Evolutionary conservation across 805 yeast genomes (phyloP).

Genomic region (Wickerhamia fluorescens): DNA sequence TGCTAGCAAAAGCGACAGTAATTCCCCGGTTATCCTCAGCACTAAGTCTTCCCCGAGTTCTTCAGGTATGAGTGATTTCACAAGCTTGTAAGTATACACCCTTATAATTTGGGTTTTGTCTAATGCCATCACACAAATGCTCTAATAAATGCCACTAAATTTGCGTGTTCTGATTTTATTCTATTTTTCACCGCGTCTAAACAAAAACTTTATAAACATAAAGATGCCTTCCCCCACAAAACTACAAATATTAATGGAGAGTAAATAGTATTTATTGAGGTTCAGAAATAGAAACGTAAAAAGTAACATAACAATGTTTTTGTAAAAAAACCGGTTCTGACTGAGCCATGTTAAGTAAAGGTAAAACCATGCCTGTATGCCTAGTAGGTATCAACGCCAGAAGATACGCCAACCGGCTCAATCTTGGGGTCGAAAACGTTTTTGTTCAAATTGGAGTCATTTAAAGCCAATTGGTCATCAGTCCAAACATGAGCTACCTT

Average conservation of each 20-base stretch:
- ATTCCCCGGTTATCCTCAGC: constrained; percentile 24
- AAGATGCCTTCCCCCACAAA: no score
- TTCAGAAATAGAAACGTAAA: no score
- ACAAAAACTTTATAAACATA: no score
- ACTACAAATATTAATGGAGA: no score
- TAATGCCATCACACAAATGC: constrained; percentile 9
- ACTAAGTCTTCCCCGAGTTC: constrained; percentile 30
- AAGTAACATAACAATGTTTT: no score
- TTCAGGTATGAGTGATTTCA: constrained; percentile 28
- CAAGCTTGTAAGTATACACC: constrained; percentile 27
- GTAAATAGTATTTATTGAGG: no score
- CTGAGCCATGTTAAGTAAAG: no score
- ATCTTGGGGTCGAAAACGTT: constrained; percentile 61
- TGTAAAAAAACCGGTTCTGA: no score
- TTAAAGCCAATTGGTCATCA: constrained; percentile 61
- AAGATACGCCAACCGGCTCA: constrained; percentile 59
- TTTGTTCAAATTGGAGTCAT: constrained; percentile 55
- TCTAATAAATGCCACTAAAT: no score
- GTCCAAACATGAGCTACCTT: constrained; percentile 78
- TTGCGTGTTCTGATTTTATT: no score
- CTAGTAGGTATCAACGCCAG: constrained; percentile 49
- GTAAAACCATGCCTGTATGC: no score
- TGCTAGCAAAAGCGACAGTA: constrained; percentile 7
- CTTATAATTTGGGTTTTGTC: constrained; percentile 26
- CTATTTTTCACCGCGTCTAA: no score